Conservation (phyloP, 208 protist species). For the Trypanosoma scelopori region DNA sequence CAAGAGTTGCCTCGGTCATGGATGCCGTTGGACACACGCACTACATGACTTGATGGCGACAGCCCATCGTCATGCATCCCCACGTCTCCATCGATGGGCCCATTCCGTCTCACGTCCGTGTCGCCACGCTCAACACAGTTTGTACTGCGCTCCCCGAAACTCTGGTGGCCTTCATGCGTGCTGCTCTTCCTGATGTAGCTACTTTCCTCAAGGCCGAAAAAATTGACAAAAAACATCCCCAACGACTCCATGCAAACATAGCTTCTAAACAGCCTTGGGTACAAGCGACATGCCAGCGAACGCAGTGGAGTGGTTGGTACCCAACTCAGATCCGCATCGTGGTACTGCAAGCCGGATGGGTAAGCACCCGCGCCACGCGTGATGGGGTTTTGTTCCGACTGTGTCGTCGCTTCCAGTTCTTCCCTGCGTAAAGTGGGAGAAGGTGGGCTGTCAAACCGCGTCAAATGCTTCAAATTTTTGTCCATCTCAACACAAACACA, state of each 20-base stretch:
- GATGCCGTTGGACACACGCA: no score
- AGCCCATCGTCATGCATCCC: neutral
- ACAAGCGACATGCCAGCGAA: neutral
- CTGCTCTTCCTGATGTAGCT: constrained; percentile 2
- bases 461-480: no score
- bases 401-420: no score
- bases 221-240: neutral
- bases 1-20: no score
- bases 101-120: neutral
- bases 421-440: no score
- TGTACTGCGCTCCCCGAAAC: neutral
- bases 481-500: no score
- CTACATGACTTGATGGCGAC: no score
- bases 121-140: neutral
- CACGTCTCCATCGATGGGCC: neutral
- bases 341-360: neutral
- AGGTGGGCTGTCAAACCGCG: no score
- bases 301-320: constrained; percentile 15
- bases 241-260: constrained; percentile 1
- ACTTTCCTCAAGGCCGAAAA: constrained; percentile 14
- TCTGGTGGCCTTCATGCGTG: neutral
- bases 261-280: neutral
- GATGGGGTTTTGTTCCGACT: neutral
- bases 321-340: constrained; percentile 16
- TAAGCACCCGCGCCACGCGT: neutral